A percentile compares a stretch with the other conserved stretches of the same genome.
These are phyloP conservation scores for Xylaria sp. DNA, from an alignment of 2,329 filamentous ascomycete species.

Conservation along the genomic window DNA sequence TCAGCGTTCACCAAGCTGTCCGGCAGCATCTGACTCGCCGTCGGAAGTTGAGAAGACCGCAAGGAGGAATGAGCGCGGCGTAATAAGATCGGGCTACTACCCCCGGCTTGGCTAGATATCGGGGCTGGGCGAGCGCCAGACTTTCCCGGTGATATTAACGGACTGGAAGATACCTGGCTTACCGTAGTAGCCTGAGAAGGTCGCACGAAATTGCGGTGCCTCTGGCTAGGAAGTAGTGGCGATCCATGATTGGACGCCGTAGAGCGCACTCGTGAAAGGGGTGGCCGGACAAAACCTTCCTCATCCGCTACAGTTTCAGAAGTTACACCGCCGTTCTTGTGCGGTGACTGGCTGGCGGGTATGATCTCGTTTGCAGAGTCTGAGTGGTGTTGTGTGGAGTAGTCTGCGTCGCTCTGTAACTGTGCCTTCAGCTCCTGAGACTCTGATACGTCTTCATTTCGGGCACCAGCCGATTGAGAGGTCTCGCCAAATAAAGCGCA, in stretches of 20 bases:
- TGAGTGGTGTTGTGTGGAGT: conserved; percentile 45
- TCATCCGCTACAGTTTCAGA: conserved; percentile 3
- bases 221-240: conserved; percentile 28
- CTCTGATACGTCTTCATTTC: conserved; percentile 42
- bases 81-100: conserved; percentile 30
- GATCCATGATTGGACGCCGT: conserved; percentile 26
- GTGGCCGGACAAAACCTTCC: conserved; percentile 30
- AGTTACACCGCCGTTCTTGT: conserved; percentile 20
- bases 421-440: conserved; percentile 61
- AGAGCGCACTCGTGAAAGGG: conserved; percentile 27
- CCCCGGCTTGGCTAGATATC: conserved; percentile 30
- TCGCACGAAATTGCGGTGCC: conserved; percentile 34
- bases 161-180: conserved; percentile 44
- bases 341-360: conserved; percentile 41
- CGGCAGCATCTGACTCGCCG: conserved; percentile 59
- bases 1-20: conserved; percentile 51
- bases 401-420: conserved; percentile 52
- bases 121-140: conserved; percentile 31
- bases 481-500: conserved; percentile 53
- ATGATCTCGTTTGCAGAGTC: conserved; percentile 38
- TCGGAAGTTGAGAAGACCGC: conserved; percentile 55
- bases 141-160: conserved; percentile 40
- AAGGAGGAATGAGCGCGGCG: conserved; percentile 34
- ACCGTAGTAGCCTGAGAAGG: conserved; percentile 53
- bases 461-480: conserved; percentile 27